These are phyloP conservation scores for Phytophthora chlamydospora DNA, from an alignment of 352 stramenopile species.

Conservation along the genomic window DNA sequence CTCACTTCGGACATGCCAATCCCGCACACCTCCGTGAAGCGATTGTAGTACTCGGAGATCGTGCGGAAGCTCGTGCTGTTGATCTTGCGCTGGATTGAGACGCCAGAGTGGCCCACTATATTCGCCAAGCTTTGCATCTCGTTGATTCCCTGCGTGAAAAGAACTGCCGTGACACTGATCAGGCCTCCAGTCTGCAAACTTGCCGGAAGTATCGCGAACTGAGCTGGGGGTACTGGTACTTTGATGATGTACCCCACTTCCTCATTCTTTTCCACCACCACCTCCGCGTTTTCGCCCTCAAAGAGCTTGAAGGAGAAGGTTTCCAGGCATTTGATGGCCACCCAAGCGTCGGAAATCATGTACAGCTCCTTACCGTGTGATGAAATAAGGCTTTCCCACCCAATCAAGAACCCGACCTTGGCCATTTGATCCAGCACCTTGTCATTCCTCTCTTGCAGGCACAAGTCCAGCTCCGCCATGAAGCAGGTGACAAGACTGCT, in stretches of 20 bases:
- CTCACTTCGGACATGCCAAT: constrained; percentile 51
- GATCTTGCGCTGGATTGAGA: constrained; percentile 86
- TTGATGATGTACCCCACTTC: constrained; percentile 74
- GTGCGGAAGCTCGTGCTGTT: constrained; percentile 79
- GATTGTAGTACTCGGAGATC: constrained; percentile 82
- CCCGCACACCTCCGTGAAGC: constrained; percentile 47
- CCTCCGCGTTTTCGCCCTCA: constrained; percentile 47
- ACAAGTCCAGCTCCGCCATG: constrained; percentile 76
- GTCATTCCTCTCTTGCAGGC: constrained; percentile 60
- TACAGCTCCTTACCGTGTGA: constrained; percentile 95
- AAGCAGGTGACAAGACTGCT: constrained; percentile 86
- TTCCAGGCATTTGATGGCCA: constrained; percentile 89
- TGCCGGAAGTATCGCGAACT: constrained; percentile 60
- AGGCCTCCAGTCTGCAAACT: constrained; percentile 55
- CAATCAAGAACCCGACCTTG: constrained; percentile 87
- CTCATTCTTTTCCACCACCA: constrained; percentile 67
- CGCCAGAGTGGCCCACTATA: constrained; percentile 78
- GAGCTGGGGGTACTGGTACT: constrained; percentile 46
- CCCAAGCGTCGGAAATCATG: constrained; percentile 94
- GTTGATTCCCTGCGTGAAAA: constrained; percentile 94
- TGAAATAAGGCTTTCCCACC: constrained; percentile 95
- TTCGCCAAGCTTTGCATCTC: constrained; percentile 94
- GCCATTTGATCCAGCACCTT: constrained; percentile 76
- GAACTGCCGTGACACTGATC: constrained; percentile 77
- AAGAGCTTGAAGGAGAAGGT: constrained; percentile 85